phyloP scores from a whole-genome alignment of 192 early-diverging fungal genomes.

The Coemansia sp. region DNA sequence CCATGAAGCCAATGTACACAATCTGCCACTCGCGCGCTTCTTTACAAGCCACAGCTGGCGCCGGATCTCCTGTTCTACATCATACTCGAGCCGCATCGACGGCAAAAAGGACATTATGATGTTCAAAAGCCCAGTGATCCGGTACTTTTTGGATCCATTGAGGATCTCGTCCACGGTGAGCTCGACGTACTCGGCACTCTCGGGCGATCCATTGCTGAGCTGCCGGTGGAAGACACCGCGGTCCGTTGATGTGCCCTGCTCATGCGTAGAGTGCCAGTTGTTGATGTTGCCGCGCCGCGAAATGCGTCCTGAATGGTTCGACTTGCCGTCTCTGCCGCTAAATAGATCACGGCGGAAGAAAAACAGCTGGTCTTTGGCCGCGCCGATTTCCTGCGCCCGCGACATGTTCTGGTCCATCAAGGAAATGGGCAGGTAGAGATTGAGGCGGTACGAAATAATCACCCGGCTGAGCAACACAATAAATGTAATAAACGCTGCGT shows the following conservation, averaged over 20 bases:
- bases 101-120: conserved; percentile 79
- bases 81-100: conserved; percentile 65
- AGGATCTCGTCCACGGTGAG: conserved; percentile 91
- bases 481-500: conserved; percentile 93
- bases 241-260: not conserved
- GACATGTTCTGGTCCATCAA: conserved; percentile 95
- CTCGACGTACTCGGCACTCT: conserved; percentile 61
- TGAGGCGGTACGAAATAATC: conserved; percentile 79
- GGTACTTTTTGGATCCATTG: conserved; percentile 69
- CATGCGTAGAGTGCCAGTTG: conserved; percentile 9
- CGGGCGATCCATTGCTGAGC: conserved; percentile 7
- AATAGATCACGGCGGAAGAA: conserved; percentile 87
- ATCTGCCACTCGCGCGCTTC: conserved; percentile 72
- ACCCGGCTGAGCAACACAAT: conserved; percentile 90
- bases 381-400: conserved; percentile 75
- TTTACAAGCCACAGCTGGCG: conserved; percentile 76
- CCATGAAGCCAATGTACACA: conserved; percentile 88
- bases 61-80: conserved; percentile 66
- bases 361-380: conserved; percentile 74
- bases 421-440: conserved; percentile 94
- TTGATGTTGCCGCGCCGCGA: conserved; percentile 16
- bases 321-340: conserved; percentile 41
- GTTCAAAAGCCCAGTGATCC: conserved; percentile 72
- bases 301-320: conserved; percentile 30
- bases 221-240: conserved; percentile 1